Evolutionary conservation across 352 stramenopile species (phyloP), one percentile per base, ranked within the genome.

Genomic region (Globisporangium cystogenes): DNA sequence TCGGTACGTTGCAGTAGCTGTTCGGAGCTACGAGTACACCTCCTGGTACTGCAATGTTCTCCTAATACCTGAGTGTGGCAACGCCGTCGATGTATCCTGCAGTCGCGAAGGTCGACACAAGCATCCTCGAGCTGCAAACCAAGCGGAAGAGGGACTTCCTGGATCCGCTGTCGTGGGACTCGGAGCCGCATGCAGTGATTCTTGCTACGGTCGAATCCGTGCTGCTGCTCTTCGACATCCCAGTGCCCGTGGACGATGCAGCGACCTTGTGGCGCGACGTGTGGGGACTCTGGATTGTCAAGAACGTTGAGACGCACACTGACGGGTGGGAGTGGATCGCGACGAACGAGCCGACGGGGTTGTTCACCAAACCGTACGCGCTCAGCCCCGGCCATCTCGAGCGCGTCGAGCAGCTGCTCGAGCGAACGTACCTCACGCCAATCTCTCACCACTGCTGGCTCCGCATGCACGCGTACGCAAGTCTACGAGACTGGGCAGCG

Each of bases 301-400:
- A 87, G 60, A 90, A 90, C 59, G 79, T 90, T 47, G 75, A 90
- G 15, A 50, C 75, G 18, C 78, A 90, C 57, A 69, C 69, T 2
- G 53, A 65, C 29, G 75, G 76, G 8, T 90, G 78, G 76, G 70
- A 87, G 31, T 90, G 78, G 76, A 55, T 75, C 51, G 54, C 76
- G 12, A 70, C 70, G 33, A 87, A 90, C 35, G 75, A 90, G 41
- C 76, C 78, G 0, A 73, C 61, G 39, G 78, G 78, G 4, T 43
- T 90, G 1, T 87, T 90, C 64, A 90, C 78, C 24, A 84, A 90
- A 56, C 76, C 78, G 20, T 90, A 90, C 63, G 57, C 57, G 0
- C 62, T 90, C 15, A 83, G 63, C 12, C 42, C 55, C 0, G 36
- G 24, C 0, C 69, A 80, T 45, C 56, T 90, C 7, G 67, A 70